phyloP scores from a whole-genome alignment of 495 filamentous ascomycete species.

The Trichocladium uniseriatum region DNA sequence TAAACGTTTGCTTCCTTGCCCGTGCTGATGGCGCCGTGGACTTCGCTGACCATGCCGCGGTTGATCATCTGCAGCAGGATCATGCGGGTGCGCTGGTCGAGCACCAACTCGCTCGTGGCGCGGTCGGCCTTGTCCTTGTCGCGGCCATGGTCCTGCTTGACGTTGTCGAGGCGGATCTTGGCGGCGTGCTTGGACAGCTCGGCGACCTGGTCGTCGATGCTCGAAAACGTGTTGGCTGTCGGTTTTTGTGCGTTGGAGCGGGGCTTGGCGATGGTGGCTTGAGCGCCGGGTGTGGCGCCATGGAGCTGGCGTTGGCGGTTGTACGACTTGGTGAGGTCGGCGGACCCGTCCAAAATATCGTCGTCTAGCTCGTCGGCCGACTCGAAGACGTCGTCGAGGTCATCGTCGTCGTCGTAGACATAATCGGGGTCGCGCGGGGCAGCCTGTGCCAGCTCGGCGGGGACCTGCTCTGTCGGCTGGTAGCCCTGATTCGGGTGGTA shows the following conservation, averaged over 20 bases:
- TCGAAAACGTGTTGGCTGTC: conserved; percentile 62
- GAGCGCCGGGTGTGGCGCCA: conserved; percentile 18
- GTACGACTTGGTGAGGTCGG: conserved; percentile 79
- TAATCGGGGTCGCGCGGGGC: conserved; percentile 7
- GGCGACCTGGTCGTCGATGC: conserved; percentile 79
- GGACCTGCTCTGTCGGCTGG: conserved; percentile 17
- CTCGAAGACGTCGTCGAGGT: conserved; percentile 35
- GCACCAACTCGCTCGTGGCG: conserved; percentile 85
- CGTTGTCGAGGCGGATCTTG: conserved; percentile 78
- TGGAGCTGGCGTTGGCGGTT: conserved; percentile 69
- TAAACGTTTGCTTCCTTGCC: conserved; percentile 99
- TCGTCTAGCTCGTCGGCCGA: conserved; percentile 39
- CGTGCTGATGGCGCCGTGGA: conserved; percentile 87
- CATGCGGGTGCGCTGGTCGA: conserved; percentile 90
- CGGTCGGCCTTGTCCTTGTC: conserved; percentile 79
- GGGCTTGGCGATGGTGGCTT: conserved; percentile 51
- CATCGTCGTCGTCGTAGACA: conserved; percentile 24
- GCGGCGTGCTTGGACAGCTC: conserved; percentile 74
- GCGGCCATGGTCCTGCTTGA: conserved; percentile 42
- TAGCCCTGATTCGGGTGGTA: conserved; percentile 25
- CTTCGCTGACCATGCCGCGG: conserved; percentile 65
- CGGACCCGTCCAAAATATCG: conserved; percentile 51
- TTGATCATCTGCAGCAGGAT: conserved; percentile 94
- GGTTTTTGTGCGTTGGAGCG: conserved; percentile 73
- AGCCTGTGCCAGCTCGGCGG: conserved; percentile 6